Evolutionary conservation across 2,329 filamentous ascomycete genomes (phyloP).

Genomic region (Beauveria australis): DNA sequence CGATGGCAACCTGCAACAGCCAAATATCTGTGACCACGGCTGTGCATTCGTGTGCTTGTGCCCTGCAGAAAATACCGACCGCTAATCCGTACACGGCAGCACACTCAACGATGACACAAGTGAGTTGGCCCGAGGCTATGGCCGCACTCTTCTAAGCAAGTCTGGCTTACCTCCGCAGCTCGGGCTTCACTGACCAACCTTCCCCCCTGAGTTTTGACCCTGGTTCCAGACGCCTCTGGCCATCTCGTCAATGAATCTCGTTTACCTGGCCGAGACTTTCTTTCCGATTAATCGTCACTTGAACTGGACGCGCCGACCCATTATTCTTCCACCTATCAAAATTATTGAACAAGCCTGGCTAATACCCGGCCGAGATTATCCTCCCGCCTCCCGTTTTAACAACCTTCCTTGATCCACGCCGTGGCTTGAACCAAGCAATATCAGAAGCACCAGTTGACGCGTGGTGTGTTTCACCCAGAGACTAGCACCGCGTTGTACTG

Average conservation of each 20-base stretch:
- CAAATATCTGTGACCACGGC: not conserved
- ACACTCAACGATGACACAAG: not conserved
- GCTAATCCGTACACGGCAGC: not conserved
- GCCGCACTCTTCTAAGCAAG: not conserved
- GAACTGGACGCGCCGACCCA: constrained; percentile 2
- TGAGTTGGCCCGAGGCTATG: constrained; percentile 7
- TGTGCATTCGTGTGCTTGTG: not conserved
- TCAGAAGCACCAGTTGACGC: not conserved
- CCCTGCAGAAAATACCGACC: not conserved
- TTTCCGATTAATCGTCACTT: constrained; percentile 1
- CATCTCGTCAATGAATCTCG: not conserved
- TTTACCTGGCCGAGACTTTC: not conserved
- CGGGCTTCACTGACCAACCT: not conserved
- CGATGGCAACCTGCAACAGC: not conserved
- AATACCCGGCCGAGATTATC: not conserved
- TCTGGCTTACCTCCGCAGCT: not conserved
- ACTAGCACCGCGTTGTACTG: not conserved
- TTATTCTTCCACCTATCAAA: not conserved
- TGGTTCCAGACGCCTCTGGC: not conserved
- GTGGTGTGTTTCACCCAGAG: constrained; percentile 1
- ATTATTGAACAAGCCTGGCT: not conserved
- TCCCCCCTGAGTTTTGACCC: not conserved
- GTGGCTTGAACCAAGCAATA: not conserved
- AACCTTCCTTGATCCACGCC: not conserved
- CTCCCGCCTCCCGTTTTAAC: not conserved